Percentiles rank a stretch among this genome's conserved stretches.
Evolutionary conservation across 1,284 basidiomycete species (phyloP).

Genomic region (Xerocomus minutiporus): DNA sequence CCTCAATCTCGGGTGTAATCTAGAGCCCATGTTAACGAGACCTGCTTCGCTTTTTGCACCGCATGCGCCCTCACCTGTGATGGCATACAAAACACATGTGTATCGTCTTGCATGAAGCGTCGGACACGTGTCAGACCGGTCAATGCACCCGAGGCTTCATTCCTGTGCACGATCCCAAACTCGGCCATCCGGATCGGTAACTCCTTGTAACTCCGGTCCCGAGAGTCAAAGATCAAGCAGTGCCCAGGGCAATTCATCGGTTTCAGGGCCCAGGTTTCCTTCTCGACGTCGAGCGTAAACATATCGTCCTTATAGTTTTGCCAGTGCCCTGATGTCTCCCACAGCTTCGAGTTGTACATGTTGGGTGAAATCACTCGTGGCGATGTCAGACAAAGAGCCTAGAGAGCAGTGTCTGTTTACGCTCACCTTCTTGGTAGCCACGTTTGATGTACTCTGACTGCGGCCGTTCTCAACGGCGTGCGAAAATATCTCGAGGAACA

Average conservation of each 20-base stretch:
- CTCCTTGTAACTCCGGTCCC: conserved; percentile 94
- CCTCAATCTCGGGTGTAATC: conserved; percentile 85
- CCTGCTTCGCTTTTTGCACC: background rate
- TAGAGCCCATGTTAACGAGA: conserved; percentile 28
- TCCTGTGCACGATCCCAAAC: conserved; percentile 96
- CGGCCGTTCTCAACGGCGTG: conserved; percentile 6
- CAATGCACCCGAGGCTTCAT: conserved; percentile 94
- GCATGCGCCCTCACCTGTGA: conserved; percentile 54
- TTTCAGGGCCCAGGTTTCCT: conserved; percentile 92
- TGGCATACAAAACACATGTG: conserved; percentile 96
- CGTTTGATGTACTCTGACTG: conserved; percentile 81
- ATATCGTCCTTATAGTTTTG: conserved; percentile 97
- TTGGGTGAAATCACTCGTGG: conserved; percentile 89
- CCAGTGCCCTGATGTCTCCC: conserved; percentile 99
- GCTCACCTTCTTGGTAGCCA: conserved; percentile 77
- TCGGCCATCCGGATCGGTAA: conserved; percentile 97
- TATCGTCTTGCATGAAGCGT: conserved; percentile 97
- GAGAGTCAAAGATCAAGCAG: conserved; percentile 92
- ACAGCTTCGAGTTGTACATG: conserved; percentile 95
- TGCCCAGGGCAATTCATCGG: conserved; percentile 99
- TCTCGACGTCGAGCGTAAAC: conserved; percentile 92
- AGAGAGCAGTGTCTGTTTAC: background rate
- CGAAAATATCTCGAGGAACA: conserved; percentile 1
- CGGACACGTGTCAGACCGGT: conserved; percentile 92
- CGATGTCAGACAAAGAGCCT: conserved; percentile 10